A percentile compares a stretch with the other conserved stretches of the same genome.
Evolutionary conservation across 2,329 filamentous ascomycete genomes (phyloP).

Genomic region (Neonectria ditissima): DNA sequence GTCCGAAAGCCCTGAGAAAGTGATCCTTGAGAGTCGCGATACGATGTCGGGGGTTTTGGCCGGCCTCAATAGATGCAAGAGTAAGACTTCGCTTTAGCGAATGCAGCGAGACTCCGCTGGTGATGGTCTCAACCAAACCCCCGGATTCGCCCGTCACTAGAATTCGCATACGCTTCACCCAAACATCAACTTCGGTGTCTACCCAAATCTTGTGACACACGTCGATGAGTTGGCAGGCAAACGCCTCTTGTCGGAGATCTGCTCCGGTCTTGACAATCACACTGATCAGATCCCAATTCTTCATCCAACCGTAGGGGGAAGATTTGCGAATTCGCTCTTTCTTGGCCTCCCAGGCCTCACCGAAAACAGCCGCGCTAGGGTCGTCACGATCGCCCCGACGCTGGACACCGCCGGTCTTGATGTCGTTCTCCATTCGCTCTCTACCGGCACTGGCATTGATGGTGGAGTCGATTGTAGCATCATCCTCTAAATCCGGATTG

Average conservation of each 20-base stretch:
- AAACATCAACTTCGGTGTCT: slow-evolving; percentile 80
- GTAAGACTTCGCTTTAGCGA: slow-evolving; percentile 86
- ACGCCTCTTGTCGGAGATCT: slow-evolving; percentile 85
- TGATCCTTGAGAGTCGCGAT: slow-evolving; percentile 86
- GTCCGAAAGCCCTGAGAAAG: slow-evolving; percentile 83
- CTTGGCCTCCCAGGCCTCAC: slow-evolving; percentile 87
- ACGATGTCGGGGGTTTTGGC: slow-evolving; percentile 77
- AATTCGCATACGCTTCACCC: slow-evolving; percentile 90
- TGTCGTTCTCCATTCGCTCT: slow-evolving; percentile 89
- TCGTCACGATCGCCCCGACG: slow-evolving; percentile 86
- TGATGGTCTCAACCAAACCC: slow-evolving; percentile 88
- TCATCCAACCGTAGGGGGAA: slow-evolving; percentile 89
- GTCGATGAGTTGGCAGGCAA: slow-evolving; percentile 85
- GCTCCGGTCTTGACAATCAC: slow-evolving; percentile 90
- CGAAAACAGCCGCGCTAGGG: slow-evolving; percentile 86
- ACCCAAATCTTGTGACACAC: slow-evolving; percentile 87
- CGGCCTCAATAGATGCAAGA: slow-evolving; percentile 77
- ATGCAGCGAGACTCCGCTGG: slow-evolving; percentile 88
- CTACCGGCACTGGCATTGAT: slow-evolving; percentile 79
- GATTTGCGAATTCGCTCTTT: slow-evolving; percentile 86
- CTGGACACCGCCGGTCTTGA: slow-evolving; percentile 86
- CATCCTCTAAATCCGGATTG: slow-evolving; percentile 67
- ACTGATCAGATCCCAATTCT: slow-evolving; percentile 88
- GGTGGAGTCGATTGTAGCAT: slow-evolving; percentile 61
- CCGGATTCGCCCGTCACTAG: slow-evolving; percentile 87